Evolutionary conservation across 1,284 basidiomycete genomes (phyloP).

Genomic region (Amylostereum chailletii): DNA sequence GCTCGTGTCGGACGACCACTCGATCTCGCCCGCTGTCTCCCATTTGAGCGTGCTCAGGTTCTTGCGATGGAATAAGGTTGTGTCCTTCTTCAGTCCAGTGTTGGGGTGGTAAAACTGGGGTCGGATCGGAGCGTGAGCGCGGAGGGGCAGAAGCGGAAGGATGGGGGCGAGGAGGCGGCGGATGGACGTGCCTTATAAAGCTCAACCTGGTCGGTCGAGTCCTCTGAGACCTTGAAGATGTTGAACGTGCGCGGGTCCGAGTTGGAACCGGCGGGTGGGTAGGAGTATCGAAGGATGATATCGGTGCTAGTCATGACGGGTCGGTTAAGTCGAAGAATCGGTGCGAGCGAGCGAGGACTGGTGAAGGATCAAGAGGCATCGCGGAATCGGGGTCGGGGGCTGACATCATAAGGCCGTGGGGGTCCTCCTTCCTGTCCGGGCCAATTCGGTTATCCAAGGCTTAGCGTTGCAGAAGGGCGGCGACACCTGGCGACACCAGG

Average conservation of each 20-base stretch:
- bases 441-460: too few species aligned
- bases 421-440: too few species aligned
- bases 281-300: conserved; percentile 34
- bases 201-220: conserved; percentile 24
- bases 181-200: conserved; percentile 34
- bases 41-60: conserved; percentile 34
- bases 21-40: conserved; percentile 44
- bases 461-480: too few species aligned
- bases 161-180: neutral
- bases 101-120: conserved; percentile 45
- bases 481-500: too few species aligned
- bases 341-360: neutral
- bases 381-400: too few species aligned
- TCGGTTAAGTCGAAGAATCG: neutral
- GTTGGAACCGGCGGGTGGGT: conserved; percentile 21
- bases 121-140: neutral
- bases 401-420: too few species aligned
- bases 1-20: conserved; percentile 37
- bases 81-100: conserved; percentile 32
- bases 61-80: conserved; percentile 41
- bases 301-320: conserved; percentile 22
- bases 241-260: conserved; percentile 37
- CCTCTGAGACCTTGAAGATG: conserved; percentile 27
- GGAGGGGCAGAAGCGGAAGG: neutral
- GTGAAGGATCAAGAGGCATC: too few species aligned